These are phyloP conservation scores for Stemphylium vesicarium DNA, from an alignment of 2,329 filamentous ascomycete species.

Conservation along the genomic window DNA sequence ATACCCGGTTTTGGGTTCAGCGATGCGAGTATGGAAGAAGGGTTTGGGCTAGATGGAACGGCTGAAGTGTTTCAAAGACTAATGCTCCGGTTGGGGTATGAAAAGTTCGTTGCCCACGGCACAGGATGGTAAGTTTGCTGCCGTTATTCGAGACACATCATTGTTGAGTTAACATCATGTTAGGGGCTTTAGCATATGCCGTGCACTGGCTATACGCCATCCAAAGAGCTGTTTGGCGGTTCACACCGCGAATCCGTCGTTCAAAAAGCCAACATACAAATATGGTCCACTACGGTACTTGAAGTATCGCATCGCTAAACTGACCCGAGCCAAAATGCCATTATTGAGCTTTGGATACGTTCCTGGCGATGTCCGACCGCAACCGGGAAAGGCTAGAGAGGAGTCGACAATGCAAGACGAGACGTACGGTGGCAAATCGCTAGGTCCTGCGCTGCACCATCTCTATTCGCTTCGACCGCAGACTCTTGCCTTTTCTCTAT, in stretches of 20 bases:
- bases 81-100: conserved; percentile 67
- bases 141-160: neutral
- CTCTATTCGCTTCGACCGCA: conserved; percentile 44
- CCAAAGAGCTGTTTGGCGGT: conserved; percentile 62
- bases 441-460: conserved; percentile 21
- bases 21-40: conserved; percentile 62
- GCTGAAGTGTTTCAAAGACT: conserved; percentile 63
- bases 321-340: conserved; percentile 49
- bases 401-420: neutral
- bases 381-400: neutral
- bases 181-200: conserved; percentile 53
- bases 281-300: conserved; percentile 58
- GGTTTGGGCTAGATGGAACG: conserved; percentile 59
- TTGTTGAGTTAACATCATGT: neutral
- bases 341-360: conserved; percentile 63
- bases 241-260: conserved; percentile 66
- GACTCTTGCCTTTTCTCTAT: conserved; percentile 46
- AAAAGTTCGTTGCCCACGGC: conserved; percentile 64
- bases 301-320: conserved; percentile 62
- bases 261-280: conserved; percentile 57
- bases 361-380: conserved; percentile 55
- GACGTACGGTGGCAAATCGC: conserved; percentile 1
- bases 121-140: conserved; percentile 53
- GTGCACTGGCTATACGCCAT: conserved; percentile 57
- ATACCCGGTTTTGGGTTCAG: conserved; percentile 72